phyloP scores from a whole-genome alignment of 768 basidiomycete genomes.

The Kwoniella mangroviensis region DNA sequence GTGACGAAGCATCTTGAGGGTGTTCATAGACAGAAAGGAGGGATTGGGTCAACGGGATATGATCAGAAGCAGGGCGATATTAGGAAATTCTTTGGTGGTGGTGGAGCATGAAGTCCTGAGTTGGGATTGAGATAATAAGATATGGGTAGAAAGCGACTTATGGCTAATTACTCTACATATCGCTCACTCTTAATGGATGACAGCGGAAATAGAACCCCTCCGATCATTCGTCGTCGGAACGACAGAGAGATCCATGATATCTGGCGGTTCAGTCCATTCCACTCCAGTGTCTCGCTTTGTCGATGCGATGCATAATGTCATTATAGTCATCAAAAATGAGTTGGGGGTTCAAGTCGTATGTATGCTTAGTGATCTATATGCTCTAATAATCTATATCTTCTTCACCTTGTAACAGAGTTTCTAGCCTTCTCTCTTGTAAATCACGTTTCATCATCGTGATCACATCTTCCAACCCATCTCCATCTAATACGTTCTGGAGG shows the following conservation, averaged over 20 bases:
- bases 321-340: background rate
- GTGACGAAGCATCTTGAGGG: constrained; percentile 57
- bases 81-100: constrained; percentile 81
- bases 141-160: too few relatives aligned
- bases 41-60: constrained; percentile 71
- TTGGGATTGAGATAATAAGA: background rate
- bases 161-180: too few relatives aligned
- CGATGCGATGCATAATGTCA: constrained; percentile 1
- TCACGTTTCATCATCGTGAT: constrained; percentile 54
- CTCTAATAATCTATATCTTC: constrained; percentile 53
- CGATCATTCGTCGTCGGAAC: too few relatives aligned
- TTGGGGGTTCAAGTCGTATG: background rate
- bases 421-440: constrained; percentile 53
- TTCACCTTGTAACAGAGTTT: constrained; percentile 55
- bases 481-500: constrained; percentile 60
- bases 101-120: constrained; percentile 16
- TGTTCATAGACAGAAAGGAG: constrained; percentile 71
- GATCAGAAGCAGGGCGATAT: constrained; percentile 79
- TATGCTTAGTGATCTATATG: background rate
- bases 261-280: too few relatives aligned
- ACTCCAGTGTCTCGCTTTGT: too few relatives aligned
- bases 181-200: too few relatives aligned
- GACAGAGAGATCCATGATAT: too few relatives aligned
- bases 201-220: too few relatives aligned
- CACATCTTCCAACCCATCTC: constrained; percentile 58